Base-by-base conservation (phyloP, 345 rosid genomes). In the Tarenaya hassleriana region DNA sequence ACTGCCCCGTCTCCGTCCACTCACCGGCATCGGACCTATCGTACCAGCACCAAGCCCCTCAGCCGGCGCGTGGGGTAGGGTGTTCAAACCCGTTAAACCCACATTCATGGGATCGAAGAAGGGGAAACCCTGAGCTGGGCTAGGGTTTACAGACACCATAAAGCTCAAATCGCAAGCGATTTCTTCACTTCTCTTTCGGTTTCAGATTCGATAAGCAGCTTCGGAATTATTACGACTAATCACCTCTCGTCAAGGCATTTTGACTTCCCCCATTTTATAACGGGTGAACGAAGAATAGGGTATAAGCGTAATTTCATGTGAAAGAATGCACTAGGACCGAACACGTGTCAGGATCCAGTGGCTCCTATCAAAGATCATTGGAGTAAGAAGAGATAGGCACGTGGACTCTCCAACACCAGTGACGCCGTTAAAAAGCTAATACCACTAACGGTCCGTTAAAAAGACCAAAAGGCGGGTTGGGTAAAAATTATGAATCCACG, bases 121-220 rank as follows among this genome's bases (percentile, higher is more conserved):
- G 18, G 63, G 58, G 75, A 69, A 88, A 75, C 77, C 75, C 52
- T 64, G 86, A 52, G 67, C 71, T 8, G 81, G 78, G 57, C 59
- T 63, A 15, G 75, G 85, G 55, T 75, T 80, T 60, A 88, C 61
- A 27, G 88, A 80, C 70, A 80, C 88, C 94, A 88, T 84, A 69
- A 21, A 55, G 16, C 19, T 20, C 14, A 5, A 37, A 17, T 35
- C 18, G n/a, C n/a, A n/a, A n/a, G n/a, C n/a, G n/a, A n/a, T n/a
- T n/a, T n/a, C n/a, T n/a, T n/a, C n/a, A n/a, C 59, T 31, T 40
- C 29, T 12, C 45, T 35, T 49, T 49, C 17, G 33, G 59, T 43
- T 19, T 37, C 52, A 41, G 16, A 32, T 35, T 35, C 14, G 11
- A 9, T 24, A 24, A 2, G 29, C 5, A 2, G 29, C 29, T 5